Percentiles rank a stretch among this genome's conserved stretches.
Conservation (phyloP, 257 asterid genomes). For the Petunia secreta region DNA sequence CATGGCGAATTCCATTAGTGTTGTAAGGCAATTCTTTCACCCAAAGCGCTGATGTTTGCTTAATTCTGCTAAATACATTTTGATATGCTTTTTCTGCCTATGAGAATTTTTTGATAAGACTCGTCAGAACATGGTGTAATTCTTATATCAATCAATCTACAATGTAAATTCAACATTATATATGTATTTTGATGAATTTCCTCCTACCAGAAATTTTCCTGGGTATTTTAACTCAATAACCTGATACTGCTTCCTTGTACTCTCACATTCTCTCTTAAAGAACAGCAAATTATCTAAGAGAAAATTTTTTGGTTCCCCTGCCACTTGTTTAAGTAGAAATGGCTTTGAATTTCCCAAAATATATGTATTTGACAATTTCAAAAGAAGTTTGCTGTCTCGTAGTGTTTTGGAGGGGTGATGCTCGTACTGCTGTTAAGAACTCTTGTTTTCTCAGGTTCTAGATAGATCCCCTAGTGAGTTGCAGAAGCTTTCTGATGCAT, state of each 20-base stretch:
- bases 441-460: slow-evolving; percentile 47
- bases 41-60: background rate
- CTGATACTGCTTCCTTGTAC: background rate
- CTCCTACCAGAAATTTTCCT: background rate
- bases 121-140: background rate
- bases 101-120: background rate
- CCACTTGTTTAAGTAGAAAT: background rate
- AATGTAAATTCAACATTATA: background rate
- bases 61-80: background rate
- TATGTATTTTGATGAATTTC: background rate
- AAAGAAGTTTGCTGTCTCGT: background rate
- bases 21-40: background rate
- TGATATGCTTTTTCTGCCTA: background rate
- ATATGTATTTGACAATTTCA: background rate
- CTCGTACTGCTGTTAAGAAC: background rate
- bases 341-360: background rate
- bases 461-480: slow-evolving; percentile 43
- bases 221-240: background rate
- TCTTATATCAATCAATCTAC: too few relatives aligned
- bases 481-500: slow-evolving; percentile 68
- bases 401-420: background rate
- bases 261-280: background rate
- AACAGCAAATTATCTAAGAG: slow-evolving; percentile 1
- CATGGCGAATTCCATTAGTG: slow-evolving; percentile 1
- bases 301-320: background rate